A percentile compares a stretch with the other conserved stretches of the same genome.
Conservation (phyloP, 2,329 filamentous ascomycete species). For the Parasarocladium wereldwijsianum region DNA sequence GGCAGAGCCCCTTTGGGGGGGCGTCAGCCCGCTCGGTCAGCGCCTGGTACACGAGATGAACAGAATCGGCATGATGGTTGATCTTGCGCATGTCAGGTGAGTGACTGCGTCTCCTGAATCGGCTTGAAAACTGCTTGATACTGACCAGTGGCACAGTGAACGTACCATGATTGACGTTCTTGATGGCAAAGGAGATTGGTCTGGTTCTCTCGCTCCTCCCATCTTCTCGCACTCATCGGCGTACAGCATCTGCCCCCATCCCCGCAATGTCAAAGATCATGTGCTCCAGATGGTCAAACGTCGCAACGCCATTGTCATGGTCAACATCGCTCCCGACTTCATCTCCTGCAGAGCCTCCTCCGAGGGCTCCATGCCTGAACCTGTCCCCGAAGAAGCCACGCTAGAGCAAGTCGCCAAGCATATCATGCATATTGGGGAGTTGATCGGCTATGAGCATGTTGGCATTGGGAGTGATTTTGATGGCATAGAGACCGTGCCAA, state of each 20-base stretch:
- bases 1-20: constrained; percentile 48
- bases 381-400: constrained; percentile 54
- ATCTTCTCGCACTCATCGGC: constrained; percentile 86
- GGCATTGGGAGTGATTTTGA: constrained; percentile 87
- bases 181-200: constrained; percentile 46
- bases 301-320: constrained; percentile 68
- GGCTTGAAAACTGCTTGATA: constrained; percentile 4
- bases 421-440: constrained; percentile 65
- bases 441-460: constrained; percentile 78
- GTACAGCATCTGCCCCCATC: constrained; percentile 69
- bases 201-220: constrained; percentile 62
- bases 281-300: constrained; percentile 63
- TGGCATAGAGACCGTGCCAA: constrained; percentile 51
- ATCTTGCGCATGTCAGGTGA: constrained; percentile 55
- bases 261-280: constrained; percentile 78
- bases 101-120: background rate
- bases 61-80: constrained; percentile 84
- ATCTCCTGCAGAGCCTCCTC: constrained; percentile 55
- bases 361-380: constrained; percentile 44
- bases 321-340: constrained; percentile 77
- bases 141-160: constrained; percentile 25
- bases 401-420: constrained; percentile 67
- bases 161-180: constrained; percentile 81
- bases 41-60: constrained; percentile 79
- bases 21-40: constrained; percentile 57